These are phyloP conservation scores for Harringtonia lauricola DNA, from an alignment of 2,329 filamentous ascomycete species.

Conservation along the genomic window DNA sequence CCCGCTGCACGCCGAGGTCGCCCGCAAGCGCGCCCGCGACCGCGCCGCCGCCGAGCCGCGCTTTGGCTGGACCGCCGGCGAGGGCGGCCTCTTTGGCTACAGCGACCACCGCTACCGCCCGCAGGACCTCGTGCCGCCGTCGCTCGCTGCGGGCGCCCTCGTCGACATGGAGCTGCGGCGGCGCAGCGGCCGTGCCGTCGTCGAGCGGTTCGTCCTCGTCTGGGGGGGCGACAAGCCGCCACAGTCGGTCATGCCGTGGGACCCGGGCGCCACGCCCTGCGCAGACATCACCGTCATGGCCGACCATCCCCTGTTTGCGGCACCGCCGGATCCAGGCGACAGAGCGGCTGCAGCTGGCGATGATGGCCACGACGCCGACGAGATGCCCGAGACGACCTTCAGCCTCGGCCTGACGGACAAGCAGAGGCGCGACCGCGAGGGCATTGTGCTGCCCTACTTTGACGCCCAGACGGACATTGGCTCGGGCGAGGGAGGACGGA, in stretches of 20 bases:
- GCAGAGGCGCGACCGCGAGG: constrained; percentile 76
- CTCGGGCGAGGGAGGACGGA: constrained; percentile 77
- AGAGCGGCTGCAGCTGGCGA: constrained; percentile 20
- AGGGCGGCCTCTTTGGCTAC: constrained; percentile 67
- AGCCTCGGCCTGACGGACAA: constrained; percentile 80
- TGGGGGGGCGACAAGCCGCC: constrained; percentile 13
- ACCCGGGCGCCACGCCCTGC: constrained; percentile 5
- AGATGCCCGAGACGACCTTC: constrained; percentile 66
- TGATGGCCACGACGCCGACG: constrained; percentile 26
- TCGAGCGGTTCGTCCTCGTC: constrained; percentile 51
- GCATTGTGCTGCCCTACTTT: constrained; percentile 88
- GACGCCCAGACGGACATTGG: constrained; percentile 80
- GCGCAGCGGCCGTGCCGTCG: constrained; percentile 67
- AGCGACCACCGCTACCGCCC: constrained; percentile 22
- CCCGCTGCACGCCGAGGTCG: constrained; percentile 63
- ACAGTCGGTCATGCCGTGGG: constrained; percentile 4
- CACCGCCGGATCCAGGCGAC: constrained; percentile 26
- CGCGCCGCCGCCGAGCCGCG: constrained; percentile 63
- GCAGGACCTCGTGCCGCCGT: constrained; percentile 9
- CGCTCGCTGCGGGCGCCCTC: constrained; percentile 44
- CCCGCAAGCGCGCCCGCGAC: constrained; percentile 63
- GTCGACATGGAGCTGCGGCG: constrained; percentile 79
- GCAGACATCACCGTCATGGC: constrained; percentile 49
- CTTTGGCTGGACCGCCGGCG: constrained; percentile 69
- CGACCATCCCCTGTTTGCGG: constrained; percentile 62